These are phyloP conservation scores for Tricholoma flavovirens DNA, from an alignment of 768 basidiomycete genomes.

Conservation along the genomic window DNA sequence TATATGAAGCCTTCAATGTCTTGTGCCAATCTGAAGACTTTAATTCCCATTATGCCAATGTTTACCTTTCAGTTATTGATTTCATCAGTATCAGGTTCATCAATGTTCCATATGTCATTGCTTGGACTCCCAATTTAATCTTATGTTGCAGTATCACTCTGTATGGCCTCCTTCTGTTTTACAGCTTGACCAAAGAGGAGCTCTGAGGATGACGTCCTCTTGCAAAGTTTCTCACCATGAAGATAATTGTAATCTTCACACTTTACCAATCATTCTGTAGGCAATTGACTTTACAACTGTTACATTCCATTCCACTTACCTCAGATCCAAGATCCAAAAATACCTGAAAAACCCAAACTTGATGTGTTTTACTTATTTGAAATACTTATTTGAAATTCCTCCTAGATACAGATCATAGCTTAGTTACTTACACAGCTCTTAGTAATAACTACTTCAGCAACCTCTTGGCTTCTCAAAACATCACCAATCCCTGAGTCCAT, in stretches of 20 bases:
- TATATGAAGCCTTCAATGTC: conserved; percentile 62
- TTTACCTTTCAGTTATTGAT: conserved; percentile 66
- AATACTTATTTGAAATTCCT: too few species aligned
- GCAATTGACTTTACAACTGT: conserved; percentile 18
- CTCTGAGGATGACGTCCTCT: conserved; percentile 68
- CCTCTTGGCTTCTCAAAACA: too few species aligned
- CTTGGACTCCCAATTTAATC: not conserved
- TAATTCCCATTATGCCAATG: conserved; percentile 52
- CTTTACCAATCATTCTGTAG: conserved; percentile 76
- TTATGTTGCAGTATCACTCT: conserved; percentile 58
- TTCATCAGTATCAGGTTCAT: conserved; percentile 73
- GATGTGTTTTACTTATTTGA: too few species aligned
- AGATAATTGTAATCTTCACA: conserved; percentile 79
- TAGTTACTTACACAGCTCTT: too few species aligned
- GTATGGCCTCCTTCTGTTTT: conserved; percentile 79
- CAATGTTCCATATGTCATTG: not conserved
- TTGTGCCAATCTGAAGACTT: conserved; percentile 60
- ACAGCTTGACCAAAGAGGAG: conserved; percentile 75
- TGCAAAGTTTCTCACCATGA: conserved; percentile 80
- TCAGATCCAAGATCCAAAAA: too few species aligned
- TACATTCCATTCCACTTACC: too few species aligned
- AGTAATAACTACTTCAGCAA: too few species aligned
- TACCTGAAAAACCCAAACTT: too few species aligned
- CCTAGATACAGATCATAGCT: too few species aligned
- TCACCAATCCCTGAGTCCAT: too few species aligned